Evolutionary conservation across 192 early-diverging fungal genomes (phyloP).

Genomic region (Paraglomus occultum): DNA sequence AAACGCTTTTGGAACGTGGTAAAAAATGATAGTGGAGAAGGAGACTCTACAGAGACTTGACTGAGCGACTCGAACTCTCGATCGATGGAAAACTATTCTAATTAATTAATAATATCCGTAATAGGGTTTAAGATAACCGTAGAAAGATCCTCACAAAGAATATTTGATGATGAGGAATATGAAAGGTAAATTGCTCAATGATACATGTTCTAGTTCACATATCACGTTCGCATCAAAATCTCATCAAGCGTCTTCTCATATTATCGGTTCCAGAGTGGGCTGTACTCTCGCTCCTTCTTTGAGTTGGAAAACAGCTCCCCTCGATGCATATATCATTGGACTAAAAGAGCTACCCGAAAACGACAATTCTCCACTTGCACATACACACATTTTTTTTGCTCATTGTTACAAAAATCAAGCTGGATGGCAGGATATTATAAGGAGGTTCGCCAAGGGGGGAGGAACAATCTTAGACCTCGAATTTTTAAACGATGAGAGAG

Average conservation of each 20-base stretch:
- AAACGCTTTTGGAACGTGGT: slow-evolving; percentile 74
- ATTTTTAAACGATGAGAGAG: slow-evolving; percentile 82
- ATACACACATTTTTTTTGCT: slow-evolving; percentile 97
- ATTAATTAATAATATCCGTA: slow-evolving; percentile 19
- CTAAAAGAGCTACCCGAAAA: slow-evolving; percentile 97
- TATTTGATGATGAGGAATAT: slow-evolving; percentile 90
- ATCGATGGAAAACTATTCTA: no score
- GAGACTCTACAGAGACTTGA: background rate
- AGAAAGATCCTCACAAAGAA: slow-evolving; percentile 77
- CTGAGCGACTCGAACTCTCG: background rate
- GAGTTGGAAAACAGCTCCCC: slow-evolving; percentile 85
- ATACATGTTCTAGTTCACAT: background rate
- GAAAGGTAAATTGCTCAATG: slow-evolving; percentile 47
- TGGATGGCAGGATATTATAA: slow-evolving; percentile 89
- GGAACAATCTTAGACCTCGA: slow-evolving; percentile 92
- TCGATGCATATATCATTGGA: slow-evolving; percentile 91
- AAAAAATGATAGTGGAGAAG: background rate
- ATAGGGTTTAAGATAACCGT: slow-evolving; percentile 84
- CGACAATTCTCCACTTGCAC: slow-evolving; percentile 83
- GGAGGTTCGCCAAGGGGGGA: slow-evolving; percentile 79
- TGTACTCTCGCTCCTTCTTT: slow-evolving; percentile 75
- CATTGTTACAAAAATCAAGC: slow-evolving; percentile 97
- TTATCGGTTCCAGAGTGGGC: slow-evolving; percentile 56
- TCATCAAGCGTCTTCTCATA: slow-evolving; percentile 3
- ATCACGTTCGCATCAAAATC: background rate